Conservation (phyloP, 1,284 basidiomycete genomes). For the Vanrija pseudolonga region DNA sequence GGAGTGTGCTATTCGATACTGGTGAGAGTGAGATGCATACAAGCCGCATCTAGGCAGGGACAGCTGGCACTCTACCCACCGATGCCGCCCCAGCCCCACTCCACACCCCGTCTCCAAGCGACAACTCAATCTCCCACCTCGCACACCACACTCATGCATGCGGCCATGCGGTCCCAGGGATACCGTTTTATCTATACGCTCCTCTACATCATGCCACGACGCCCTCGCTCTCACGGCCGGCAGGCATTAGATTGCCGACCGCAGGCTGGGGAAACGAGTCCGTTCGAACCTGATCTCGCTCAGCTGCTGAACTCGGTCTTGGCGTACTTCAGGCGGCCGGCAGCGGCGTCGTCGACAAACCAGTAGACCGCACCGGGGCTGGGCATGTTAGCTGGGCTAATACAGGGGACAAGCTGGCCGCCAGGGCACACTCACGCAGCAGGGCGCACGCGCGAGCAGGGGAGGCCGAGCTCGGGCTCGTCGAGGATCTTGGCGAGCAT, state of each 20-base stretch:
- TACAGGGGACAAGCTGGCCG: neutral
- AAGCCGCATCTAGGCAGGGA: no score
- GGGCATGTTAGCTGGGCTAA: neutral
- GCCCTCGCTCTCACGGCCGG: no score
- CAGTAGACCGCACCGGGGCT: conserved; percentile 80
- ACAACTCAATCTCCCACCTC: no score
- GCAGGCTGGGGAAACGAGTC: no score
- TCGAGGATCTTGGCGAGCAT: conserved; percentile 73
- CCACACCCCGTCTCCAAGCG: no score
- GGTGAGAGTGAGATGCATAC: no score
- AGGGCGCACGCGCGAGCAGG: conserved; percentile 76
- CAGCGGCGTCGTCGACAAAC: conserved; percentile 83
- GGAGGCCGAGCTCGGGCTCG: conserved; percentile 72
- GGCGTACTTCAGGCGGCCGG: conserved; percentile 54
- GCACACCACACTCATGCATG: no score
- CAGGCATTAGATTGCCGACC: no score
- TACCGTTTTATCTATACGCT: neutral
- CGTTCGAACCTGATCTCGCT: no score
- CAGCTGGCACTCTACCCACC: no score
- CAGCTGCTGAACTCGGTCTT: conserved; percentile 33
- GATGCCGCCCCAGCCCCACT: no score
- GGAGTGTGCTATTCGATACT: no score
- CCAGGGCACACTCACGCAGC: conserved; percentile 48
- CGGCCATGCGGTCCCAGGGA: neutral
- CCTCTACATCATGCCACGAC: neutral